Base-by-base conservation (phyloP, 2,329 filamentous ascomycete genomes). In the Paecilomyces variotii region DNA sequence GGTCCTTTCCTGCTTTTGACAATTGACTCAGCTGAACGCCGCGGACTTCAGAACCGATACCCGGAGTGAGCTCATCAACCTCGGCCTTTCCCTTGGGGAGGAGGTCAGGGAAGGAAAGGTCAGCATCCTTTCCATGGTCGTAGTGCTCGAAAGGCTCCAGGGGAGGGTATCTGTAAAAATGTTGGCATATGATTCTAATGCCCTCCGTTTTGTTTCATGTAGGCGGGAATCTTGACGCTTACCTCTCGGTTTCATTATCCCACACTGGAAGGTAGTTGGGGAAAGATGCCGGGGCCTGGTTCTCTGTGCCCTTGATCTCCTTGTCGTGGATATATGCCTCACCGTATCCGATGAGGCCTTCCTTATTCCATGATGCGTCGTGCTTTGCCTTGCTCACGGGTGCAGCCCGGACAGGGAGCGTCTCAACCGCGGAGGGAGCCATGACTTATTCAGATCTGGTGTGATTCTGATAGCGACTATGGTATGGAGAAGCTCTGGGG, bases 101-200 rank as follows among this genome's bases (percentile, higher is more conserved):
- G 1, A 93, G 82, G 62, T 91, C 88, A 0, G 84, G 82, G 67
- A 87, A 91, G 1, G 78, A 75, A 1, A 83, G 77, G 68, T 92
- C 87, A 53, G 89, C 89, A 65, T 91, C 86, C 66, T 87, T 86
- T 65, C 89, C 89, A 66, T 88, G 88, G 58, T 93, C 89, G 62
- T 84, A 82, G 70, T 91, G 87, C 68, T 87, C 80, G 65, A 91
- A 92, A 0, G 82, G 83, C 61, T 86, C 76, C 6, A 90, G 79
- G 5, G 88, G 86, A 58, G 84, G 80, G 66, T 74, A 79, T 80
- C 72, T 86, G 56, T 28, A 54, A 2, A 2, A 2, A 5, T 39
- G 25, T 62, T 56, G 64, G 56, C 10, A 10, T 7, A 5, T 25
- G 14, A 25, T 24, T n/a, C 7, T 14, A 34, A 5, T n/a, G 10